Base-by-base conservation (phyloP, 164 flowering plant genomes). In the Aristolochia fimbriata region DNA sequence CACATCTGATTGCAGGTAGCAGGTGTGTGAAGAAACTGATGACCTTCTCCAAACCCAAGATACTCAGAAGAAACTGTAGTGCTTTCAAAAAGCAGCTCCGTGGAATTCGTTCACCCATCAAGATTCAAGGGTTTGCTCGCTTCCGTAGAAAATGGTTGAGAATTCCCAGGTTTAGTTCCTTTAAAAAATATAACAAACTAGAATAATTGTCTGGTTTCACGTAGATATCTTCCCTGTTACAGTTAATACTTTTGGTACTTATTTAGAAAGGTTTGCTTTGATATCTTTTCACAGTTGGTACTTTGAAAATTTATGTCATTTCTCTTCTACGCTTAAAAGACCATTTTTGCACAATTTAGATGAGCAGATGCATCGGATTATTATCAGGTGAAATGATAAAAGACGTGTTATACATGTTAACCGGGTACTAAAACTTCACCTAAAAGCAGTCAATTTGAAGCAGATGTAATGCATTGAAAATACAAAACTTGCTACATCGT, bases 41-140 rank as follows among this genome's bases (percentile, higher is more conserved):
- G 68, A 66, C 60, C n/a, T 15, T 72, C 23, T 63, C 93, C 54
- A 86, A 64, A 67, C 24, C 73, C 13, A 86, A 62, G 51, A 68
- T 46, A 30, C 47, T 79, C 25, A 75, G 54, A 62, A 62, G 58
- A 65, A 72, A 74, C 63, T 77, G 74, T 62, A 50, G 70, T 14
- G 47, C 59, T 23, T 68, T 85, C 12, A 51, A 62, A 21, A 82
- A 65, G 64, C 81, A 76, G 72, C 74, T 87, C 59, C 85, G 71
- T 74, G 72, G 76, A 73, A 68, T 79, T 65, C 85, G 67, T 52
- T 81, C 67, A 51, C 77, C 70, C 47, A 69, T 83, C 31, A 88
- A 78, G 73, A 78, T 82, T 55, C 88, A 63, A 15, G 77, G 82
- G 47, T 80, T 84, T 49, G 53, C 66, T 24, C 78, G 79, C 64